Base-by-base conservation (phyloP, 305 asterid species). In the Solanum hybrid region DNA sequence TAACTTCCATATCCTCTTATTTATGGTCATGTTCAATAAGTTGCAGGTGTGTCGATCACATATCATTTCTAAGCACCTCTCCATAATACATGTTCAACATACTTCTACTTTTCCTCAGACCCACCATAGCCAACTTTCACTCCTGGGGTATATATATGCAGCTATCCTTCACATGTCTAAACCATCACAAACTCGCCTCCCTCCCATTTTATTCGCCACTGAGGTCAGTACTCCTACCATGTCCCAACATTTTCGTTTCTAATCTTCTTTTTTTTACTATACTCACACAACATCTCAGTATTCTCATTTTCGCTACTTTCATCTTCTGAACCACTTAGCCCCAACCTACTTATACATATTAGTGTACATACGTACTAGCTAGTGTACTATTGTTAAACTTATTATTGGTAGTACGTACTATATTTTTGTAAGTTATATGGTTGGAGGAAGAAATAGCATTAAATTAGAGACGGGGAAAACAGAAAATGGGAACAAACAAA, bases 221-320 rank as follows among this genome's bases (percentile, higher is more conserved):
- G 4, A 31, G 5, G 1, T 14, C 12, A 29, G 13, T 67, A 69
- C 7, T 75, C 3, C 1, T 2, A 75, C 1, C 2, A 14, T 31
- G 0, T 75, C 6, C 3, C 5, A 5, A 14, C 4, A 74, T 74
- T 18, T 74, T 29, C 1, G 0, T 0, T 29, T 6, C 5, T 31
- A 31, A 31, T 14, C 3, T 0, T 28, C 0, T 13, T 1, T 14
- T 2, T 14, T 16, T 3, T 74, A 73, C 1, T 18, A 0, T 0
- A 18, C n/a, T 57, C 4, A 57, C n/a, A 2, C n/a, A 18, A 57
- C 10, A 57, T 74, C 0, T 74, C 1, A 14, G 3, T 7, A 73
- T 13, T 73, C 11, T 28, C 0, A 6, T 73, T 12, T 12, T 0
- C 22, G 2, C 1, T 12, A 0, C 1, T 71, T 71, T 71, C 5